These are phyloP conservation scores for Stephania yunnanensis DNA, from an alignment of 164 flowering plant species.

Conservation along the genomic window DNA sequence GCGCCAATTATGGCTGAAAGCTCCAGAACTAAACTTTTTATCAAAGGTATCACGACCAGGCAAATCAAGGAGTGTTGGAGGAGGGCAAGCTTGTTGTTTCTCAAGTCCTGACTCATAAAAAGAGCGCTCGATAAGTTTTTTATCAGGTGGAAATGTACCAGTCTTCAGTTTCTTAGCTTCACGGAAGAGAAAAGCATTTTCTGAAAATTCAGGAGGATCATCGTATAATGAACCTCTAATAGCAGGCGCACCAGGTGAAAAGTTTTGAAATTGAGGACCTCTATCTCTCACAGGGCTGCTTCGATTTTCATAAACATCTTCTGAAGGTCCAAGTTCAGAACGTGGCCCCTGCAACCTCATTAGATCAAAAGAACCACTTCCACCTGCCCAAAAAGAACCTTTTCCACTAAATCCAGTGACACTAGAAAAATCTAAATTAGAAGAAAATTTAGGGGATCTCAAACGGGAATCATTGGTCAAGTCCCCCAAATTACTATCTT, in stretches of 20 bases:
- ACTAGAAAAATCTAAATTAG: conserved; percentile 44
- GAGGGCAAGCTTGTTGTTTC: conserved; percentile 24
- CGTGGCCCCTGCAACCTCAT: conserved; percentile 35
- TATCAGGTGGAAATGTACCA: conserved; percentile 40
- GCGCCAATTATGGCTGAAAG: conserved; percentile 27
- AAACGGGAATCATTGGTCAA: conserved; percentile 27
- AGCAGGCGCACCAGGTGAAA: conserved; percentile 37
- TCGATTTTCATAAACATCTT: conserved; percentile 34
- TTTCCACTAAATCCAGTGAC: conserved; percentile 32
- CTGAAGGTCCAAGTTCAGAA: conserved; percentile 31
- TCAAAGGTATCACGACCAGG: conserved; percentile 34
- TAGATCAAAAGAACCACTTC: conserved; percentile 34
- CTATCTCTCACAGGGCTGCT: conserved; percentile 46
- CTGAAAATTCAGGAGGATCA: conserved; percentile 71
- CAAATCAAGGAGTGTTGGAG: conserved; percentile 31
- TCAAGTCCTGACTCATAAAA: conserved; percentile 45
- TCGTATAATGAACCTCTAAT: conserved; percentile 37
- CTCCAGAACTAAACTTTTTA: conserved; percentile 31
- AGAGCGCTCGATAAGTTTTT: conserved; percentile 73
- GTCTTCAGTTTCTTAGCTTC: conserved; percentile 64
- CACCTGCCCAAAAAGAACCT: conserved; percentile 29
- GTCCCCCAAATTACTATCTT: conserved; percentile 34
- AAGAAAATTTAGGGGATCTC: conserved; percentile 38
- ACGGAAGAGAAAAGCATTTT: conserved; percentile 40
- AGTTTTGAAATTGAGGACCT: conserved; percentile 32